Evolutionary conservation across 2,329 filamentous ascomycete species (phyloP).

Genomic region (Graphiopsis chlorocephala): DNA sequence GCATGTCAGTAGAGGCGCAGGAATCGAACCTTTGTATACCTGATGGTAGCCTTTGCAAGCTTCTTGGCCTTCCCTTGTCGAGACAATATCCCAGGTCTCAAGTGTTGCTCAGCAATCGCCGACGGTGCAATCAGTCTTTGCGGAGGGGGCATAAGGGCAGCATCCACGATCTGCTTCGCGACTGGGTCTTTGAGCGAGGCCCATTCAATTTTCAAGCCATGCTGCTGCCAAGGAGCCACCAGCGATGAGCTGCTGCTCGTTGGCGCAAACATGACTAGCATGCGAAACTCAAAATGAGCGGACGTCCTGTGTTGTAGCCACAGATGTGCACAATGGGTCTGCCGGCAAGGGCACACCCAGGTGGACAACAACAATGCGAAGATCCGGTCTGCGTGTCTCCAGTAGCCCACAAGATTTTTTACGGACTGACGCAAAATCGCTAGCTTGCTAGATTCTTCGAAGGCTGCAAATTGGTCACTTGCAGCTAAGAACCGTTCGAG

Average conservation of each 20-base stretch:
- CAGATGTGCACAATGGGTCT: background rate
- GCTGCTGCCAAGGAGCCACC: background rate
- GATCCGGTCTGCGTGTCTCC: constrained; percentile 17
- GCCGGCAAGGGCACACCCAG: constrained; percentile 12
- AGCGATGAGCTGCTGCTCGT: background rate
- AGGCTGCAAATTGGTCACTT: background rate
- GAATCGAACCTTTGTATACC: background rate
- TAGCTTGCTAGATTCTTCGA: background rate
- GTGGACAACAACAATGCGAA: constrained; percentile 11
- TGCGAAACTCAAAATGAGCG: background rate
- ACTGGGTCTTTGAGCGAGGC: background rate
- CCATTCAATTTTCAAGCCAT: background rate
- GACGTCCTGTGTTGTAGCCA: background rate
- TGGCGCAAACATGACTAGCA: background rate
- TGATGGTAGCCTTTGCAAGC: background rate
- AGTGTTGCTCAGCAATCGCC: background rate
- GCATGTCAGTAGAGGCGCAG: background rate
- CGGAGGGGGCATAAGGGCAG: background rate
- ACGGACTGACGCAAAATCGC: background rate
- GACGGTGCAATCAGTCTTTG: background rate
- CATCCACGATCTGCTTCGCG: background rate
- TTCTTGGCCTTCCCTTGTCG: background rate
- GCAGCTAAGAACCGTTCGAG: background rate
- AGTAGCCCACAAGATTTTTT: constrained; percentile 16
- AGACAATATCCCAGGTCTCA: background rate